A percentile compares a stretch with the other conserved stretches of the same genome.
phyloP scores from a whole-genome alignment of 305 asterid species.

The Lippia alba region DNA sequence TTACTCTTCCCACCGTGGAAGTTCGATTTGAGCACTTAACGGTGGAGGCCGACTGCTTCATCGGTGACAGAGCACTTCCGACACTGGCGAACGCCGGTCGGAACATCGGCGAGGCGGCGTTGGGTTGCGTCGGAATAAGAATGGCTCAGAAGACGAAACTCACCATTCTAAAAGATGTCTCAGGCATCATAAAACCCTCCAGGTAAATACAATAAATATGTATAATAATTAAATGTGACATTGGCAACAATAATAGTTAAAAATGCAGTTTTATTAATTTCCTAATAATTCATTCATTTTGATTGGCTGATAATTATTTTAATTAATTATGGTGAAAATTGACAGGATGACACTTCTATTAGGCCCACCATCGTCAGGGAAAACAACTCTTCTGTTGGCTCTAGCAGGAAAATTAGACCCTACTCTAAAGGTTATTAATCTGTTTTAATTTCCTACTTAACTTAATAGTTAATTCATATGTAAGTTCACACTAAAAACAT shows the following conservation, averaged over 20 bases:
- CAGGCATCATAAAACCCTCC: constrained; percentile 68
- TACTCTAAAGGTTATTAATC: constrained; percentile 50
- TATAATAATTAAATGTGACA: neutral
- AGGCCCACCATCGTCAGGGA: constrained; percentile 76
- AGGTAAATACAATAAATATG: constrained; percentile 37
- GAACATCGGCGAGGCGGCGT: constrained; percentile 47
- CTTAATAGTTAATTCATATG: neutral
- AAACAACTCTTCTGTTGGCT: constrained; percentile 65
- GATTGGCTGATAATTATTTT: too few species aligned
- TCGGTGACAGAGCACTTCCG: constrained; percentile 72
- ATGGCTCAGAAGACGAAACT: constrained; percentile 54
- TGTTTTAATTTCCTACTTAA: neutral
- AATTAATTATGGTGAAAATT: constrained; percentile 9
- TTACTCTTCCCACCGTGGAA: constrained; percentile 63
- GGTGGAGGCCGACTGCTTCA: constrained; percentile 65
- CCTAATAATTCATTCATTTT: neutral
- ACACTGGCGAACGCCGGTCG: constrained; percentile 62
- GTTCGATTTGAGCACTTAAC: constrained; percentile 61
- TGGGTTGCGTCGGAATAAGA: constrained; percentile 51
- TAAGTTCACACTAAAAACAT: too few species aligned
- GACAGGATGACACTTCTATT: constrained; percentile 70
- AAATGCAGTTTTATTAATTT: neutral
- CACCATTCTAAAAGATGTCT: constrained; percentile 58
- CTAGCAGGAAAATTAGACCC: constrained; percentile 68
- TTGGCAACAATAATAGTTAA: neutral